Conservation (phyloP, 495 filamentous ascomycete genomes). For the Annulohypoxylon bovei region DNA sequence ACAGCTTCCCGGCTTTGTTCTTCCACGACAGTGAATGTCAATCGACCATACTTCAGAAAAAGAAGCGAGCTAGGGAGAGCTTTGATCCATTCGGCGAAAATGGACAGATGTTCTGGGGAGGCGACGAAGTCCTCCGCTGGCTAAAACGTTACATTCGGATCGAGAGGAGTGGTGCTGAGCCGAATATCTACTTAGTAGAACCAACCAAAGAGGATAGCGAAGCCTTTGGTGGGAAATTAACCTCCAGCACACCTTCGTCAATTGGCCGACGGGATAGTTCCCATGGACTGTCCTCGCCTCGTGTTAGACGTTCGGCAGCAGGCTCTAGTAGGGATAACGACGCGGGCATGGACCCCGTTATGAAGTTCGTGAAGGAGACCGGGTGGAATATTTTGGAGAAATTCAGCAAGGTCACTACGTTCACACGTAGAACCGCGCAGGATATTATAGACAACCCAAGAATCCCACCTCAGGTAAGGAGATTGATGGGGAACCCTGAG, state of each 20-base stretch:
- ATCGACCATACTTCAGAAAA: constrained; percentile 92
- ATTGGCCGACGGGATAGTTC: constrained; percentile 54
- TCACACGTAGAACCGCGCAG: constrained; percentile 90
- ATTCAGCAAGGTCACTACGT: constrained; percentile 94
- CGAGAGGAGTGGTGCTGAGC: constrained; percentile 83
- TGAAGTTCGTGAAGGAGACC: constrained; percentile 93
- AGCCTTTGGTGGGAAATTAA: constrained; percentile 75
- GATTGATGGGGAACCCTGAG: constrained; percentile 89
- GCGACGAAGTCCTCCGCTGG: constrained; percentile 95
- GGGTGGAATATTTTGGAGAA: constrained; percentile 96
- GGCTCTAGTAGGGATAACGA: constrained; percentile 57
- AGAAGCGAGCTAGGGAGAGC: constrained; percentile 78
- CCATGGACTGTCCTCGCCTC: constrained; percentile 46
- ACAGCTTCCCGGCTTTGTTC: constrained; percentile 93
- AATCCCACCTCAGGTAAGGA: constrained; percentile 84
- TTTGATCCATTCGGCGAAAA: constrained; percentile 91
- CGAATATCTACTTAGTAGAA: constrained; percentile 89
- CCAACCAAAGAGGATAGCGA: constrained; percentile 83
- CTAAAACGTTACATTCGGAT: constrained; percentile 82
- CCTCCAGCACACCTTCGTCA: constrained; percentile 51
- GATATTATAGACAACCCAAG: constrained; percentile 90
- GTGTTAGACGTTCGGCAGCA: constrained; percentile 39
- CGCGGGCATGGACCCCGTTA: constrained; percentile 93
- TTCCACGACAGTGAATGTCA: constrained; percentile 98
- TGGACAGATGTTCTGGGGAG: constrained; percentile 94